These are phyloP conservation scores for Escallonia herrerae DNA, from an alignment of 129 eudicot species.

Conservation along the genomic window DNA sequence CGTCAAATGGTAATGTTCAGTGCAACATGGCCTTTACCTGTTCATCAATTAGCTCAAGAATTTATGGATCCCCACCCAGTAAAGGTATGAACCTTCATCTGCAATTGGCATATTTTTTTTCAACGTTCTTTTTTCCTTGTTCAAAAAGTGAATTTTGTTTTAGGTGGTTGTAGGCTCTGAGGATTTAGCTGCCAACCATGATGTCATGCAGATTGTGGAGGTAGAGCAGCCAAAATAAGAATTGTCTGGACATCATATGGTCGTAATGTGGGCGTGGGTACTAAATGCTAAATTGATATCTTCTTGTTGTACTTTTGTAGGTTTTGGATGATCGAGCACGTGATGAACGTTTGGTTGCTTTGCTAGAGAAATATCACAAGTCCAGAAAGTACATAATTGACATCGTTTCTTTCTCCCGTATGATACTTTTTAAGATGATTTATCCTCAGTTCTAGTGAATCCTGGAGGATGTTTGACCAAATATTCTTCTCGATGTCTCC, in stretches of 20 bases:
- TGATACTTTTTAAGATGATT: not conserved
- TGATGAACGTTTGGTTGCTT: conserved; percentile 76
- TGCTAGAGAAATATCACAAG: conserved; percentile 85
- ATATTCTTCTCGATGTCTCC: not conserved
- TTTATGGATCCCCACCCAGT: conserved; percentile 93
- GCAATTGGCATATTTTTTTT: not conserved
- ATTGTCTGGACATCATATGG: not conserved
- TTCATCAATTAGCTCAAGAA: conserved; percentile 89
- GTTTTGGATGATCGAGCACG: conserved; percentile 96
- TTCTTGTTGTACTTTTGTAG: conserved; percentile 30
- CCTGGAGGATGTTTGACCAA: not conserved
- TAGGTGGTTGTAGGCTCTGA: conserved; percentile 99
- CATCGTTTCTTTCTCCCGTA: not conserved
- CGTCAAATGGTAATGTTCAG: conserved; percentile 99
- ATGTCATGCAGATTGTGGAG: conserved; percentile 99
- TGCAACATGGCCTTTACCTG: conserved; percentile 94
- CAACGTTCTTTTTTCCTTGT: not conserved
- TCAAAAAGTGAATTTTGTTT: conserved; percentile 4
- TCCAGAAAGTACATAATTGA: conserved; percentile 54
- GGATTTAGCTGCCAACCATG: conserved; percentile 99
- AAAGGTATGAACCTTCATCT: conserved; percentile 42
- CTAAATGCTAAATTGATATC: not conserved
- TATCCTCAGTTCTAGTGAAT: not conserved
- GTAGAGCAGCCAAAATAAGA: conserved; percentile 17
- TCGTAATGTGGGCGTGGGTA: not conserved